Percentiles rank a stretch among this genome's conserved stretches.
phyloP scores from a whole-genome alignment of 495 filamentous ascomycete genomes.

The Daldinia caldariorum region DNA sequence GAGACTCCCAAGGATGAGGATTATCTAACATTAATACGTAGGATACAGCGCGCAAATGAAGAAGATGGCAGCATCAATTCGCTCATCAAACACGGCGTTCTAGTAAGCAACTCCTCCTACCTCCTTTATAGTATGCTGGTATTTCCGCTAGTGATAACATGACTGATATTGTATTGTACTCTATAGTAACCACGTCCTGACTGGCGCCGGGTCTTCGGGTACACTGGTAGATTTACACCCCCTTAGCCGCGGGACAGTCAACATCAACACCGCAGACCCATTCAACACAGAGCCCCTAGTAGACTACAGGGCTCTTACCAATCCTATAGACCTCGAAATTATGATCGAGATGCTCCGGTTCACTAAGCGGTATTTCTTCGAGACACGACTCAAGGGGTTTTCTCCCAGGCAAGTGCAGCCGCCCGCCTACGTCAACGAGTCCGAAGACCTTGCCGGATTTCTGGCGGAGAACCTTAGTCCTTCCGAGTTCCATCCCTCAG shows the following conservation, averaged over 20 bases:
- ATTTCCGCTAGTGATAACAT: neutral
- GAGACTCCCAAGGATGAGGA: neutral
- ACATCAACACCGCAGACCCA: constrained; percentile 54
- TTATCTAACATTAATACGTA: constrained; percentile 20
- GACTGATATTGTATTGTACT: constrained; percentile 8
- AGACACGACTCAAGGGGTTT: constrained; percentile 46
- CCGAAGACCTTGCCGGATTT: constrained; percentile 47
- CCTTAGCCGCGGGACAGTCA: constrained; percentile 57
- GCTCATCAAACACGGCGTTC: constrained; percentile 54
- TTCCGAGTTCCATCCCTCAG: constrained; percentile 57
- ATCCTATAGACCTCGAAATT: constrained; percentile 58
- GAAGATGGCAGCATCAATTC: constrained; percentile 51
- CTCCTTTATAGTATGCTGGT: no score
- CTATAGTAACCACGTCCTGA: constrained; percentile 50
- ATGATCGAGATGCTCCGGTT: constrained; percentile 56
- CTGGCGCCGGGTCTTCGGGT: constrained; percentile 48
- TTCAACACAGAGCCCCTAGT: constrained; percentile 52
- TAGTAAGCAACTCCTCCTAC: constrained; percentile 35
- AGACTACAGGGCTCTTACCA: constrained; percentile 61
- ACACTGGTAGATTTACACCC: constrained; percentile 57
- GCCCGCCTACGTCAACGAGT: constrained; percentile 44
- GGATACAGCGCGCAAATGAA: constrained; percentile 60
- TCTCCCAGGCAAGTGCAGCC: constrained; percentile 47
- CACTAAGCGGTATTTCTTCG: constrained; percentile 51
- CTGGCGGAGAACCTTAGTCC: constrained; percentile 48